Conservation (phyloP, 2,329 filamentous ascomycete species). For the Pyrenophora graminea region DNA sequence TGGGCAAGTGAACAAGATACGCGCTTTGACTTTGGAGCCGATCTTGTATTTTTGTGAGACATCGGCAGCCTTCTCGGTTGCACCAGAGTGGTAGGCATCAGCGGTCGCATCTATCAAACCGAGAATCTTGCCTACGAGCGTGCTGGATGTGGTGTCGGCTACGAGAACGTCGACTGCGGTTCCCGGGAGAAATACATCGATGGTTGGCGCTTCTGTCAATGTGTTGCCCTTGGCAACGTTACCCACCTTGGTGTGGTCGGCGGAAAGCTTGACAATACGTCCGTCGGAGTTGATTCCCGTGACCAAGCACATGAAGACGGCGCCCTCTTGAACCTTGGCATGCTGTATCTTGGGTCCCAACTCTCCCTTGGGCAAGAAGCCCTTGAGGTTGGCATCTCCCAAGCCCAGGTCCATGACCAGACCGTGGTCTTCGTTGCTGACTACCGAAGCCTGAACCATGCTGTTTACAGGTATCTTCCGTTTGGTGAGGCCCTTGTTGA, state of each 20-base stretch:
- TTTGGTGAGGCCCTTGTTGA: constrained; percentile 74
- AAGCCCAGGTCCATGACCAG: constrained; percentile 91
- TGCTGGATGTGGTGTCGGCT: constrained; percentile 72
- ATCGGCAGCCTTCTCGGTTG: constrained; percentile 69
- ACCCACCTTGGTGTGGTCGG: constrained; percentile 70
- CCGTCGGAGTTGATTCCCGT: constrained; percentile 74
- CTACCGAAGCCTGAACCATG: constrained; percentile 83
- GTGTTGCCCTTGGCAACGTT: constrained; percentile 68
- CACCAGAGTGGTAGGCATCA: constrained; percentile 86
- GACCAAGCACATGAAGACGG: constrained; percentile 82
- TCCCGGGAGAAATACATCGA: constrained; percentile 88
- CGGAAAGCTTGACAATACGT: constrained; percentile 84
- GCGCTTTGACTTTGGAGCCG: constrained; percentile 80
- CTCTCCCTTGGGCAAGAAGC: constrained; percentile 85
- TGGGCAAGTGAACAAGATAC: constrained; percentile 87
- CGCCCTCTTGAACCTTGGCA: constrained; percentile 75
- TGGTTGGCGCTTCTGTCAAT: constrained; percentile 77
- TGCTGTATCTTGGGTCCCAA: constrained; percentile 69
- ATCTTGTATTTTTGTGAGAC: constrained; percentile 79
- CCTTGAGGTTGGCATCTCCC: constrained; percentile 67
- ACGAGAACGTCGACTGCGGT: constrained; percentile 86
- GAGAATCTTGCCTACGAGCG: constrained; percentile 88
- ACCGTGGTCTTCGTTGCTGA: constrained; percentile 94
- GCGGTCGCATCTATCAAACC: constrained; percentile 89
- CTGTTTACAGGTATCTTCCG: constrained; percentile 75